Base-by-base conservation (phyloP, 139 green algal species). In the Chlamydomonas eustigma region DNA sequence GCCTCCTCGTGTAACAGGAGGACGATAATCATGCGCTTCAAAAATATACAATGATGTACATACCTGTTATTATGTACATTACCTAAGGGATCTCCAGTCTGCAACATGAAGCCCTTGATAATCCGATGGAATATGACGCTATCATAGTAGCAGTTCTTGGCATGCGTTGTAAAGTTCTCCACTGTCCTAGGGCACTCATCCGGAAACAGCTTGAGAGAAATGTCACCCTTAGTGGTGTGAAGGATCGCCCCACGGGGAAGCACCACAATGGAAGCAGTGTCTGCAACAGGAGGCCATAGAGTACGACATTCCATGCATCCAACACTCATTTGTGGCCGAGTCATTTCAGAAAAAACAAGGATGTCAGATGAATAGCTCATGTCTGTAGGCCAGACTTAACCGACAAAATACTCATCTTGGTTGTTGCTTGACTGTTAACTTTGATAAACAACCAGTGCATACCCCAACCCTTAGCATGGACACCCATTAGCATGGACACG, bases 71-170 rank as follows among this genome's bases (percentile, higher is more conserved):
- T n/a, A n/a, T n/a, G n/a, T 37, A 8, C 33, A 80, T 34, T 51
- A 91, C 88, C 89, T 8, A 92, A 73, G 4, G 91, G 91, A 73
- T 95, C 91, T 12, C 94, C 94, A 2, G 50, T 68, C 71, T 76
- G 95, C 8, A 98, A 76, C 94, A 98, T 98, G 93, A 99, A 99
- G 52, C 92, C 92, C 82, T 98, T 97, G 80, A 99, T 98, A 12
- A 99, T 90, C 12, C 95, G 84, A 83, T 99, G 96, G 87, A 82
- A 82, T 24, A 82, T 68, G 38, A 78, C 34, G 39, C 79, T 83
- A 74, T 99, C 92, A 52, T 97, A 98, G 82, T 98, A 99, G 22
- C 92, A 92, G 77, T 98, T 98, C 39, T 81, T 80, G 3, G 88
- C 85, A 80, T 99, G 96, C 3, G 88, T 95, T 12, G 87, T 94